phyloP scores from a whole-genome alignment of 805 yeast genomes.

The Geotrichum ghanense region DNA sequence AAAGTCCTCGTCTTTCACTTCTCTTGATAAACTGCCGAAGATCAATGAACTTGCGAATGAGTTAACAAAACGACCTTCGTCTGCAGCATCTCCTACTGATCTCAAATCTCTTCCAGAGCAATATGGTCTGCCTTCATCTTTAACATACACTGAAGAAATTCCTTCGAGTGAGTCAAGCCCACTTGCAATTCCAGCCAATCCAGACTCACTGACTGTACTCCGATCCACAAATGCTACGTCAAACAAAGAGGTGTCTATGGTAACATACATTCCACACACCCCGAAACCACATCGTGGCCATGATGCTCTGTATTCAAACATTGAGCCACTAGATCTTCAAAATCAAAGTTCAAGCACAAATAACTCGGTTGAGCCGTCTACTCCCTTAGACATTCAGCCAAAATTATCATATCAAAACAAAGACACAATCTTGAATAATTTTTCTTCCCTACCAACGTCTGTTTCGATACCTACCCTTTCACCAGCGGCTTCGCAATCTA shows the following conservation, averaged over 20 bases:
- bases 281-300: constrained; percentile 9
- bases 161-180: constrained; percentile 4
- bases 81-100: neutral
- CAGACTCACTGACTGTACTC: constrained; percentile 1
- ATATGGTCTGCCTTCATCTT: neutral
- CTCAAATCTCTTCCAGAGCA: neutral
- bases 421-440: neutral
- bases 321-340: neutral
- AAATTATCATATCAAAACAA: too few species aligned
- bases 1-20: neutral
- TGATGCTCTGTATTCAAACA: neutral
- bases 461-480: constrained; percentile 3
- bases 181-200: constrained; percentile 1
- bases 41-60: neutral
- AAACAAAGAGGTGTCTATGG: constrained; percentile 19
- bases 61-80: neutral
- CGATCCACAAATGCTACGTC: neutral
- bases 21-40: neutral
- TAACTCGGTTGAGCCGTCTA: neutral
- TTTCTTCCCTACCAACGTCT: constrained; percentile 1
- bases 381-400: neutral
- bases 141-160: neutral
- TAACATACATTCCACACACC: constrained; percentile 23
- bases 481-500: neutral
- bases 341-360: neutral